A percentile compares a stretch with the other conserved stretches of the same genome.
Evolutionary conservation across 805 yeast genomes (phyloP).

Genomic region (Metschnikowia reukaufii): DNA sequence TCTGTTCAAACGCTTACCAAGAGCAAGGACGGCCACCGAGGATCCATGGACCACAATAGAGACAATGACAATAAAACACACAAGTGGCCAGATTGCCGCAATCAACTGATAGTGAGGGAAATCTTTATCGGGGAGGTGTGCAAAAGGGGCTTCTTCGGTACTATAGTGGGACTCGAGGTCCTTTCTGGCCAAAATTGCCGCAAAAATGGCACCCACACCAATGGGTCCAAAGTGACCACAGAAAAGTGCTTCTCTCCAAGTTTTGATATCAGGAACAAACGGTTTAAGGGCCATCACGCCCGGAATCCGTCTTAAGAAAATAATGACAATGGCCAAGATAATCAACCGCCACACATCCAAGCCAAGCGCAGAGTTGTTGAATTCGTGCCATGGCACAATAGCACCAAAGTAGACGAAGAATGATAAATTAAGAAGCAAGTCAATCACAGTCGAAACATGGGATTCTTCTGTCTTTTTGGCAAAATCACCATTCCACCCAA

Average conservation of each 20-base stretch:
- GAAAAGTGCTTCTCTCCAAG: slow-evolving; percentile 92
- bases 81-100: slow-evolving; percentile 58
- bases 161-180: slow-evolving; percentile 57
- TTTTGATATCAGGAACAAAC: slow-evolving; percentile 78
- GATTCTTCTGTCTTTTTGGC: slow-evolving; percentile 79
- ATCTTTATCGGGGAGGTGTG: slow-evolving; percentile 44
- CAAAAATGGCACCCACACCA: slow-evolving; percentile 91
- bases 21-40: slow-evolving; percentile 39
- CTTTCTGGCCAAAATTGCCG: slow-evolving; percentile 74
- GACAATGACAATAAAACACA: slow-evolving; percentile 73
- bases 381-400: slow-evolving; percentile 83
- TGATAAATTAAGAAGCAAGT: slow-evolving; percentile 75
- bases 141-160: slow-evolving; percentile 58
- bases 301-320: slow-evolving; percentile 79
- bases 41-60: slow-evolving; percentile 91
- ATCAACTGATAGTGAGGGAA: slow-evolving; percentile 58
- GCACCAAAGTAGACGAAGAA: slow-evolving; percentile 91
- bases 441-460: slow-evolving; percentile 88
- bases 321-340: slow-evolving; percentile 68
- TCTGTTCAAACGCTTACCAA: slow-evolving; percentile 83
- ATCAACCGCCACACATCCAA: slow-evolving; percentile 77
- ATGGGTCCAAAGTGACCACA: slow-evolving; percentile 97
- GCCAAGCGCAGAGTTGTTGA: slow-evolving; percentile 62
- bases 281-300: slow-evolving; percentile 75
- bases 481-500: slow-evolving; percentile 93